Evolutionary conservation across 441 rosid genomes (phyloP), one percentile per base, ranked within the genome.

Genomic region (Brassica balearica): DNA sequence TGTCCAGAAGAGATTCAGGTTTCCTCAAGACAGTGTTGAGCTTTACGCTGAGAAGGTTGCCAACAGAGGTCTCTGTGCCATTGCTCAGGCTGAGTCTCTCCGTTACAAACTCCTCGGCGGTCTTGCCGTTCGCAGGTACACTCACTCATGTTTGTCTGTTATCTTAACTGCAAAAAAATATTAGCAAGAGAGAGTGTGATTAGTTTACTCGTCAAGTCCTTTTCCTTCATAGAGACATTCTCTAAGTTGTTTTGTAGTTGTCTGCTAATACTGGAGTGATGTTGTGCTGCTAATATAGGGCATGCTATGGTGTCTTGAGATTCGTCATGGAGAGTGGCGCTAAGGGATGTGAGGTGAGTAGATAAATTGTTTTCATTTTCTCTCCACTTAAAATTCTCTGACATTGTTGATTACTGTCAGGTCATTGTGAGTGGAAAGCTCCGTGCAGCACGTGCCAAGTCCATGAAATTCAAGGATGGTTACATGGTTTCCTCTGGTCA

Each of bases 41-140:
- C 88, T 93, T 38, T 91, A 88, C 5, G 95, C 97, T 7, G 98
- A 91, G 80, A 93, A 90, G 83, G 94, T 90, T 9, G 79, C 74
- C 81, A 88, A 75, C 84, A 89, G 92, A 66, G 98, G 98, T 0
- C 94, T 93, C 20, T 93, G 95, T 65, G 98, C 98, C 64, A 88
- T 91, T 81, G 97, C 95, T 22, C 95, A 91, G 82, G 98, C 92
- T 0, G 95, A 90, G 82, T 93, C 98, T 73, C 90, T 93, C 55
- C 97, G 98, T 25, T 89, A 91, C 92, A 91, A 91, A 88, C 90
- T 93, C 22, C 95, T 93, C 7, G 94, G 97, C 29, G 97, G 98
- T 0, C 98, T 93, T 5, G 97, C 98, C 34, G 97, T 91, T 29
- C 87, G 98, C 12, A 89, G 98, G 98, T 91, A 25, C n/a, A 1